Base-by-base conservation (phyloP, 2,329 filamentous ascomycete genomes). In the Nemania abortiva region DNA sequence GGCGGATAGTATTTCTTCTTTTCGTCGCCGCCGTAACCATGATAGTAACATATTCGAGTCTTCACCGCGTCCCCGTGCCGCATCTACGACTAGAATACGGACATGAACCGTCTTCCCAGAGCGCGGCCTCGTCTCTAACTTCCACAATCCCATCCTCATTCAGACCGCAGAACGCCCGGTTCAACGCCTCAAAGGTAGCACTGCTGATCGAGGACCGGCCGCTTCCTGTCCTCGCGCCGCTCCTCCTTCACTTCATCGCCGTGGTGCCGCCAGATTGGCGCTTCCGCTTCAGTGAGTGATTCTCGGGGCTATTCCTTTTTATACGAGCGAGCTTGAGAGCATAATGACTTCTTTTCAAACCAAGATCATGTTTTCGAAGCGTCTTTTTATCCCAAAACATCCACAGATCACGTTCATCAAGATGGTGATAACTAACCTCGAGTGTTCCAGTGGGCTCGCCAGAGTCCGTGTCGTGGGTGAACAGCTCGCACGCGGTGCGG, bases 241-340 rank as follows among this genome's bases (percentile, higher is more conserved):
- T 87, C 47, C 79, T 88, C 76, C 80, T 88, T 27, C 86, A 88
- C 75, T 87, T 88, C 79, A 87, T 87, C 71, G 80, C 84, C 3
- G 85, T 88, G 22, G 83, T 88, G 1, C 86, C 86, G 4, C 83
- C 85, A 1, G 86, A 88, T 78, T 89, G 87, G 87, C 83, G 82
- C 34, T 87, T 88, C 79, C 82, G 83, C 49, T 88, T 88, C 80
- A 86, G 24, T 27, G 24, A 27, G 24, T 27, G 24, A 27, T 27
- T 27, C 5, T 27, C 24, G 5, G 5, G 24, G 24, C 5, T 27
- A 27, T 27, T 27, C 5, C 24, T 5, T 27, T 27, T 27, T 27
- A 27, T 27, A 27, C 24, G 24, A 27, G 24, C 24, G 24, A 27
- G 2, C 24, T 27, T 27, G 2, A 5, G 24, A 27, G 24, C 24